Base-by-base conservation (phyloP, 1,284 basidiomycete species). In the Heterobasidion parviporum region DNA sequence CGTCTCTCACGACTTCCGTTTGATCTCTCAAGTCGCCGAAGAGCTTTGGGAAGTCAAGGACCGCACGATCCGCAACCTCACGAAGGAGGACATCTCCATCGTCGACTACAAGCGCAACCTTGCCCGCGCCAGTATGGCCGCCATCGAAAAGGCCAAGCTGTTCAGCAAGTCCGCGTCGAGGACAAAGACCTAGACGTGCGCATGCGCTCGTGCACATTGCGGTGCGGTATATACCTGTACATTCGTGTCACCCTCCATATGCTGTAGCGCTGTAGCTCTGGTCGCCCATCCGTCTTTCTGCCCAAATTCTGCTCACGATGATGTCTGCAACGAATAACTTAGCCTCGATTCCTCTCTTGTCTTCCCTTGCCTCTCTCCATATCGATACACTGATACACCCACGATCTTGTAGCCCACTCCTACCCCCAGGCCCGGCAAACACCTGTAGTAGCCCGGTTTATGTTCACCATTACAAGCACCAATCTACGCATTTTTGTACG, bases 11-110 rank as follows among this genome's bases (percentile, higher is more conserved):
- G 93, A 97, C 72, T 97, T 97, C 88, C 88, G 92, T 67, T 83
- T 96, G 60, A 96, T 96, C 70, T 89, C 89, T 54, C 94, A 97
- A 74, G 94, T 97, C 50, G 94, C 93, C 54, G 89, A 98, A 69
- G 95, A 98, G 71, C 83, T 99, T 10, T 99, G 96, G 96, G 96
- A 99, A 73, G 96, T 99, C 58, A 94, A 94, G 71, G 82, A 94
- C 71, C 87, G 89, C 73, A 93, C 92, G 71, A 95, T 99, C 70
- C 83, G 84, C 72, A 98, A 98, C 75, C 73, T 99, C 61, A 91
- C 93, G 34, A 94, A 81, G 78, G 77, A 85, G 65, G 94, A 93
- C 63, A 90, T 96, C 67, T 85, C 83, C 54, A 95, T 96, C 69
- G 76, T 91, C 47, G 89, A 94, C 69, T 97, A 96, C 79, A 97